Evolutionary conservation across 179 eudicot species (phyloP), one percentile per base, ranked within the genome.

Genomic region (Beta macrorhiza): DNA sequence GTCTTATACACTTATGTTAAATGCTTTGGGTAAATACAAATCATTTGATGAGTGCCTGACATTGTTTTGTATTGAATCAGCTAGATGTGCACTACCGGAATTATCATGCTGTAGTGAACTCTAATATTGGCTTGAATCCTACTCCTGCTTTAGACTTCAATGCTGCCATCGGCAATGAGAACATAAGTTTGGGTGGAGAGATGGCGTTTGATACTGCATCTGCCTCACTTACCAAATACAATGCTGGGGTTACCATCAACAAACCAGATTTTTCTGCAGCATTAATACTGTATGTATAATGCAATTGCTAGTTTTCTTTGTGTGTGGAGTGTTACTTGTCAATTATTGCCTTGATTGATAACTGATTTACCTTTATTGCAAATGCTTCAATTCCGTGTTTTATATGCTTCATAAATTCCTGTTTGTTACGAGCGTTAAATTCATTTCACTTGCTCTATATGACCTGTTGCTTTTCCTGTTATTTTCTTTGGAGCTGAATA

Each of bases 141-240:
- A 73, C 89, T 49, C 99, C 99, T 74, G 84, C 88, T 68, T 78
- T 95, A 81, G 97, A 93, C 80, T 75, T 89, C 78, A 86, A 97
- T 74, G 93, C 94, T 53, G 87, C 97, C 75, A 77, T 95, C 75
- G 99, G 99, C 64, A 87, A 79, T 88, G 84, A 87, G 63, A 92
- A 90, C 74, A 72, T 90, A 32, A 81, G 87, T 82, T 78, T 92
- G 85, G 99, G 98, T 81, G 97, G 98, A 44, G 98, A 93, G 87
- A 85, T 89, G 78, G 97, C 91, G 47, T 93, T 95, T 89, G 92
- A 95, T 84, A 88, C 98, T 82, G 89, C 93, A 56, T 87, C 98
- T 13, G 87, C 92, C 78, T 92, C 95, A 68, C 90, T 95, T 79
- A 95, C 93, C 85, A 93, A 93, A 85, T 92, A 83, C 89, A 92